phyloP scores from a whole-genome alignment of 169 alveolate species.

The Plasmodium chabaudi region DNA sequence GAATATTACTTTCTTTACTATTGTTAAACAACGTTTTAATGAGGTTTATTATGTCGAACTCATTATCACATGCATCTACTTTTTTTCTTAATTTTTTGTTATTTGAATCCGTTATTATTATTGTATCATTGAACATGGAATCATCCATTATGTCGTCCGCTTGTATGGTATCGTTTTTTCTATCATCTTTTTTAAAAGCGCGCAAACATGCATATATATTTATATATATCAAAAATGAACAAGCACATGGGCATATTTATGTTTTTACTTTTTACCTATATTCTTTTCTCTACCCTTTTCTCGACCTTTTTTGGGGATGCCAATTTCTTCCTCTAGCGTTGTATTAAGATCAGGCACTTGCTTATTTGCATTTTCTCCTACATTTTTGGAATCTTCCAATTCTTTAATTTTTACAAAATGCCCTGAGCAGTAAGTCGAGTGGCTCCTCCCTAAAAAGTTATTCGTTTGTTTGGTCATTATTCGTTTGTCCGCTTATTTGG shows the following conservation, averaged over 20 bases:
- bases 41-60: conserved; percentile 29
- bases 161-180: conserved; percentile 7
- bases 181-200: background rate
- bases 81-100: background rate
- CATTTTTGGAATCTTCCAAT: conserved; percentile 58
- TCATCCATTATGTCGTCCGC: conserved; percentile 25
- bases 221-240: background rate
- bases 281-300: conserved; percentile 34
- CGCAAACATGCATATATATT: background rate
- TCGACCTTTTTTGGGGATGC: background rate
- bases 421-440: conserved; percentile 89
- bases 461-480: background rate
- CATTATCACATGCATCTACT: background rate
- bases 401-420: conserved; percentile 84
- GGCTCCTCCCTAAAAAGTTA: conserved; percentile 80
- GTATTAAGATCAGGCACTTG: background rate
- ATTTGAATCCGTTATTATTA: too few species aligned
- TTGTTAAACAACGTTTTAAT: conserved; percentile 40
- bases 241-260: background rate
- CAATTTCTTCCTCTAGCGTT: conserved; percentile 8
- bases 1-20: conserved; percentile 19
- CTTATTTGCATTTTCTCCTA: conserved; percentile 17
- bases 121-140: conserved; percentile 19
- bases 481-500: too few species aligned
- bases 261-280: conserved; percentile 18